Evolutionary conservation across 129 eudicot genomes (phyloP).

Genomic region (Centella asiatica): DNA sequence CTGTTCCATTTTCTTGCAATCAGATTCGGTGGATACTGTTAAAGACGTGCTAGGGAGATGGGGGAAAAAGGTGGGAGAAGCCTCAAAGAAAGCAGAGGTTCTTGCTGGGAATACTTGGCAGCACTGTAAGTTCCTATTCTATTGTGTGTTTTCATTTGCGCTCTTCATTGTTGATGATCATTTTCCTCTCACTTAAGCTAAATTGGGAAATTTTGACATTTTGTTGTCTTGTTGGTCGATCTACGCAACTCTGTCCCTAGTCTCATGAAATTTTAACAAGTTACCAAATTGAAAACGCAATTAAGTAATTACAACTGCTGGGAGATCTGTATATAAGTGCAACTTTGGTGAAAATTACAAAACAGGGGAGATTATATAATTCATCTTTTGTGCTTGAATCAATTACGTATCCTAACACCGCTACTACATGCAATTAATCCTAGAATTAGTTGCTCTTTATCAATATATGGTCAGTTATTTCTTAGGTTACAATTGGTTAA

Average conservation of each 20-base stretch:
- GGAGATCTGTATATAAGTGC: background rate
- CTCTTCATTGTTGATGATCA: background rate
- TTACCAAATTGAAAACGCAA: background rate
- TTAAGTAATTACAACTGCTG: background rate
- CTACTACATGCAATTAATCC: too few relatives aligned
- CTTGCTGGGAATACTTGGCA: constrained; percentile 97
- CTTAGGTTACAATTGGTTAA: too few relatives aligned
- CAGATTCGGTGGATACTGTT: constrained; percentile 64
- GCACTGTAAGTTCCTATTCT: constrained; percentile 49
- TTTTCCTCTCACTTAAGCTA: background rate
- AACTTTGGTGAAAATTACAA: background rate
- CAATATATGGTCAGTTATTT: too few relatives aligned
- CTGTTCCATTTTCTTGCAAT: background rate
- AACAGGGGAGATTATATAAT: background rate
- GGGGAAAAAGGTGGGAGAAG: constrained; percentile 87
- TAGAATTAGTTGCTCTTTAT: too few relatives aligned
- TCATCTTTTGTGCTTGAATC: background rate
- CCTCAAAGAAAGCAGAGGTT: constrained; percentile 80
- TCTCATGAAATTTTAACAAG: too few relatives aligned
- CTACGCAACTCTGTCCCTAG: too few relatives aligned
- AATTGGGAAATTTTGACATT: background rate
- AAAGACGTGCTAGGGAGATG: constrained; percentile 79
- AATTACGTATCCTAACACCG: too few relatives aligned
- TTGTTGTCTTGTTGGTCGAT: too few relatives aligned
- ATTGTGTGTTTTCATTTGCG: background rate